phyloP scores from a whole-genome alignment of 192 early-diverging fungal genomes.

The Coemansia sp. region DNA sequence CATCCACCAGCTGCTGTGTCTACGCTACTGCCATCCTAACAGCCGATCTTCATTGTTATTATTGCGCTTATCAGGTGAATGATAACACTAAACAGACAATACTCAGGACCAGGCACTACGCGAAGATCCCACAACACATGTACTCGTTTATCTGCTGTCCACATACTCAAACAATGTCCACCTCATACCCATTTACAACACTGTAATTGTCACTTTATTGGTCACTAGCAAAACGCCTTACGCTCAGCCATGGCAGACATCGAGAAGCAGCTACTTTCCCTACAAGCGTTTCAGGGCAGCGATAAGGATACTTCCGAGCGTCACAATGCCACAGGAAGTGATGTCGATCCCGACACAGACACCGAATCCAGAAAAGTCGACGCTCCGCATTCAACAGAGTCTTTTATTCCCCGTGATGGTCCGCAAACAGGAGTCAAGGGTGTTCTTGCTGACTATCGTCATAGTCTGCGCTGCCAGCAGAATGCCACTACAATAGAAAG shows the following conservation, averaged over 20 bases:
- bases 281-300: background rate
- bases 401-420: constrained; percentile 13
- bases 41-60: background rate
- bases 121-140: background rate
- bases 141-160: background rate
- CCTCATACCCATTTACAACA: background rate
- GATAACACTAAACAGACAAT: background rate
- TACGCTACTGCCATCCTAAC: background rate
- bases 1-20: background rate
- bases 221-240: background rate
- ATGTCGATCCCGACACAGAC: constrained; percentile 1
- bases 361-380: background rate
- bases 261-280: constrained; percentile 14
- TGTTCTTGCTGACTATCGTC: constrained; percentile 45
- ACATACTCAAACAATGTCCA: background rate
- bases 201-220: background rate
- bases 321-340: constrained; percentile 9
- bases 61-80: background rate
- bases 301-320: constrained; percentile 21
- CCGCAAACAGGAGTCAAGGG: constrained; percentile 53
- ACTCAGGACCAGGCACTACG: background rate
- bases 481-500: constrained; percentile 7
- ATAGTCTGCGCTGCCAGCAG: constrained; percentile 9
- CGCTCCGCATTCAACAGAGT: background rate
- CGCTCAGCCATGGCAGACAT: constrained; percentile 19